Evolutionary conservation across 208 protist species (phyloP).

Genomic region (Trypanosoma vivax): DNA sequence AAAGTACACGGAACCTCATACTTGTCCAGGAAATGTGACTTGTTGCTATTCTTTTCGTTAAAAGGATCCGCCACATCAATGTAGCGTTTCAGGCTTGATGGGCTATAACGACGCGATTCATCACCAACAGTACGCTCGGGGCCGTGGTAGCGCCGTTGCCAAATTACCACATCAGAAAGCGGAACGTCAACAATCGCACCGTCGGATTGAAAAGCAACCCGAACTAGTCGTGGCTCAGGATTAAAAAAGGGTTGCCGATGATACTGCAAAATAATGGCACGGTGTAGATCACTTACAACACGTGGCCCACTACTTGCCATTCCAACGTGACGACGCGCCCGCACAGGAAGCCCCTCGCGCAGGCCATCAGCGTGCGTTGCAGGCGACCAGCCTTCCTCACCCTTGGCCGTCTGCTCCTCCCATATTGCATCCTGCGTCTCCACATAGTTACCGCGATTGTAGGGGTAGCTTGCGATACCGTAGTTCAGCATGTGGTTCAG

Average conservation of each 20-base stretch:
- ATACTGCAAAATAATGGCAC: slow-evolving; percentile 64
- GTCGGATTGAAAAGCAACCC: slow-evolving; percentile 60
- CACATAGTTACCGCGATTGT: slow-evolving; percentile 87
- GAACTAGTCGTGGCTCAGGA: slow-evolving; percentile 71
- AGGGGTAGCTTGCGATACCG: slow-evolving; percentile 67
- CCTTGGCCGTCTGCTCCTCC: slow-evolving; percentile 62
- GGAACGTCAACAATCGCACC: slow-evolving; percentile 51
- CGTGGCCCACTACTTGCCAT: background rate
- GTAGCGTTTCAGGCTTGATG: slow-evolving; percentile 55
- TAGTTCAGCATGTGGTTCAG: slow-evolving; percentile 78
- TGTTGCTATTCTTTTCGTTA: slow-evolving; percentile 36
- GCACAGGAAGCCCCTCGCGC: slow-evolving; percentile 54
- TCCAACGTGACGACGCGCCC: slow-evolving; percentile 43
- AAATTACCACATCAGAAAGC: slow-evolving; percentile 70
- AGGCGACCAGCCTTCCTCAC: slow-evolving; percentile 80
- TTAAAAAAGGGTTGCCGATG: slow-evolving; percentile 79
- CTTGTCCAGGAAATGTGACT: slow-evolving; percentile 85
- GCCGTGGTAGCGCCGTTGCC: slow-evolving; percentile 77
- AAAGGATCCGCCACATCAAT: slow-evolving; percentile 79
- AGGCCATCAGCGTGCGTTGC: slow-evolving; percentile 82
- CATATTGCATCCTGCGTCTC: slow-evolving; percentile 86
- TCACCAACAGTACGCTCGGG: slow-evolving; percentile 81
- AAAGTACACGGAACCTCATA: slow-evolving; percentile 41
- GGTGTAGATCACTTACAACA: slow-evolving; percentile 57
- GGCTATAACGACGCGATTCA: slow-evolving; percentile 62